Evolutionary conservation across 768 basidiomycete genomes (phyloP).

Genomic region (Pleurotus sapidus): DNA sequence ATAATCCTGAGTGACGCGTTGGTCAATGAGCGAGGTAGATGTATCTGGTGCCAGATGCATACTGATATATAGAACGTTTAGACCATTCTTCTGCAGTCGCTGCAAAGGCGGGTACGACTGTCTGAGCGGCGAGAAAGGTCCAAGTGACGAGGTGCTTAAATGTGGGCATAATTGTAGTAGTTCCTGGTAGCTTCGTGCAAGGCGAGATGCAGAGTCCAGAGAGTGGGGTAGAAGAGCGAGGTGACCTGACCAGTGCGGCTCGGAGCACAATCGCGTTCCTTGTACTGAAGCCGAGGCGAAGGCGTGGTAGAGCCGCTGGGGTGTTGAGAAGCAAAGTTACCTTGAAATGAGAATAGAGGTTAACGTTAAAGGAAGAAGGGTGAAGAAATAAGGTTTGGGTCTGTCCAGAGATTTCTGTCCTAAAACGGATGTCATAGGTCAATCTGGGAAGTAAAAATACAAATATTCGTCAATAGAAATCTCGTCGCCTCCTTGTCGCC

Average conservation of each 20-base stretch:
- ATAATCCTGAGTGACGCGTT: conserved; percentile 44
- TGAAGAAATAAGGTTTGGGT: too few species aligned
- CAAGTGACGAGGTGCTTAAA: conserved; percentile 20
- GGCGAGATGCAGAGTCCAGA: conserved; percentile 10
- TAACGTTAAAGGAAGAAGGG: too few species aligned
- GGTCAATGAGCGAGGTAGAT: neutral
- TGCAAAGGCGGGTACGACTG: conserved; percentile 35
- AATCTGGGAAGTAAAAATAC: too few species aligned
- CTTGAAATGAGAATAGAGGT: too few species aligned
- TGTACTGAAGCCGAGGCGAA: too few species aligned
- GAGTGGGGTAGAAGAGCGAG: conserved; percentile 14
- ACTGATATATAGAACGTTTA: conserved; percentile 81
- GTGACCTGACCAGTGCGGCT: neutral
- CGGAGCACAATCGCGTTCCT: too few species aligned
- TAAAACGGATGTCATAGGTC: too few species aligned
- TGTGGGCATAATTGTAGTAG: conserved; percentile 8
- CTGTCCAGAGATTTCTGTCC: too few species aligned
- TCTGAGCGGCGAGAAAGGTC: conserved; percentile 21
- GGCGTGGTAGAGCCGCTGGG: too few species aligned
- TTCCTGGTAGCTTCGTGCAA: neutral
- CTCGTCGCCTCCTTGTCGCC: too few species aligned
- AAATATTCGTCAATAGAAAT: too few species aligned
- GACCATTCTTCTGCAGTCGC: conserved; percentile 76
- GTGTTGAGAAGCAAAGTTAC: too few species aligned
- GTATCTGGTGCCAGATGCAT: conserved; percentile 14